Evolutionary conservation across 139 green algal species (phyloP).

Genomic region (Spirogloea muscicola): DNA sequence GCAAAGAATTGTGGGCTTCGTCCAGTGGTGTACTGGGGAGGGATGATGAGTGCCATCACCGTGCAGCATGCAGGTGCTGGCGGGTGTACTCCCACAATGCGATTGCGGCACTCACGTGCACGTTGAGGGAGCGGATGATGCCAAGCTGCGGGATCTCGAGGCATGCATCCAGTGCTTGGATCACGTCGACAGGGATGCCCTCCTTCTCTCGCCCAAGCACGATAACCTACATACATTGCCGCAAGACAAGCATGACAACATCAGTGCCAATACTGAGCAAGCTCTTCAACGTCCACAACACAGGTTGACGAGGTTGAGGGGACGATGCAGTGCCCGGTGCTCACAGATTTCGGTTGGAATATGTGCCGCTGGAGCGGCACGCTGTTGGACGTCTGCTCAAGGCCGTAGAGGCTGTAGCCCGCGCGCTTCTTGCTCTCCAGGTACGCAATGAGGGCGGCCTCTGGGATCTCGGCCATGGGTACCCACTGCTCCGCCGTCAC

Average conservation of each 20-base stretch:
- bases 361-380: conserved; percentile 38
- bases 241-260: too few relatives aligned
- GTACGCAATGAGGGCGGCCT: conserved; percentile 61
- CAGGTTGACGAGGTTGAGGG: neutral
- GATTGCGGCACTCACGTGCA: conserved; percentile 85
- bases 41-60: too few relatives aligned
- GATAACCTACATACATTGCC: too few relatives aligned
- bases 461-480: conserved; percentile 66
- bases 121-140: conserved; percentile 84
- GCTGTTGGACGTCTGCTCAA: conserved; percentile 85
- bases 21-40: too few relatives aligned
- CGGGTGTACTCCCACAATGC: conserved; percentile 79
- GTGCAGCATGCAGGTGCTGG: too few relatives aligned
- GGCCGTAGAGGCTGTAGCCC: conserved; percentile 72
- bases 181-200: conserved; percentile 60
- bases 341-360: conserved; percentile 35
- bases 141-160: conserved; percentile 91
- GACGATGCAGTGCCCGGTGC: conserved; percentile 14
- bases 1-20: too few relatives aligned
- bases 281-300: too few relatives aligned
- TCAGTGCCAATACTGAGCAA: too few relatives aligned
- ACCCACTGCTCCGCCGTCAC: conserved; percentile 89
- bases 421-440: conserved; percentile 55
- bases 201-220: conserved; percentile 83
- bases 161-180: conserved; percentile 67